Percentiles rank a stretch among this genome's conserved stretches.
These are phyloP conservation scores for Sarcomyxa edulis DNA, from an alignment of 768 basidiomycete genomes.

Conservation along the genomic window DNA sequence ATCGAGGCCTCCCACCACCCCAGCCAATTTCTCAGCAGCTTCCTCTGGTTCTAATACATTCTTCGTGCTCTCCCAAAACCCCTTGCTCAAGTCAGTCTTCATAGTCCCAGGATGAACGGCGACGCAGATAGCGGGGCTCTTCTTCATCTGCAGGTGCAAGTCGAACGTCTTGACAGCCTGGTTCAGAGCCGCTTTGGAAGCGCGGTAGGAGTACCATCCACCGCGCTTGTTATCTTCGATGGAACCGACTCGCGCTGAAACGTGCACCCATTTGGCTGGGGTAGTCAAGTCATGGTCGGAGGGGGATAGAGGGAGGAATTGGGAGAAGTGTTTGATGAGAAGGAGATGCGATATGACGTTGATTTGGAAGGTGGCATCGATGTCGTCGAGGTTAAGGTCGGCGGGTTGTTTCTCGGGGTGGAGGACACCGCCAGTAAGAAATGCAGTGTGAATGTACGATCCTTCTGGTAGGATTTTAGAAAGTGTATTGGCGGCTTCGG, in stretches of 20 bases:
- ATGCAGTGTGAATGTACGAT: conserved; percentile 47
- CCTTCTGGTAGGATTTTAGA: conserved; percentile 25
- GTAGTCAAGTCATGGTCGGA: conserved; percentile 13
- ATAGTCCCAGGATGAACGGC: conserved; percentile 59
- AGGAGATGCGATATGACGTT: conserved; percentile 59
- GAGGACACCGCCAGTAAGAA: conserved; percentile 50
- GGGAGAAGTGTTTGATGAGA: conserved; percentile 57
- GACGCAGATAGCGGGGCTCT: conserved; percentile 42
- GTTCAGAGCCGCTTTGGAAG: conserved; percentile 60
- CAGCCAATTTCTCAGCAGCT: conserved; percentile 39
- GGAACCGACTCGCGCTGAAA: conserved; percentile 55
- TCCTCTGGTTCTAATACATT: conserved; percentile 46
- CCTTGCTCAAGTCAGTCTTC: conserved; percentile 52
- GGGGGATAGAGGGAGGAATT: conserved; percentile 42
- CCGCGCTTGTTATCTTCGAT: conserved; percentile 52
- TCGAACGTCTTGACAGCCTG: conserved; percentile 61
- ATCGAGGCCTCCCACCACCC: conserved; percentile 38
- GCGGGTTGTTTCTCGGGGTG: conserved; percentile 49
- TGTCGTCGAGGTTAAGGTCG: conserved; percentile 36
- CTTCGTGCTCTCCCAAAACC: conserved; percentile 38
- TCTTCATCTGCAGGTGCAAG: conserved; percentile 42
- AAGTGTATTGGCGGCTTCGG: conserved; percentile 38
- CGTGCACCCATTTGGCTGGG: conserved; percentile 53
- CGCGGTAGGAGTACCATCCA: conserved; percentile 60
- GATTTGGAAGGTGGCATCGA: conserved; percentile 45